A percentile compares a stretch with the other conserved stretches of the same genome.
Conservation (phyloP, 2,329 filamentous ascomycete species). For the Endocalyx cinctus region DNA sequence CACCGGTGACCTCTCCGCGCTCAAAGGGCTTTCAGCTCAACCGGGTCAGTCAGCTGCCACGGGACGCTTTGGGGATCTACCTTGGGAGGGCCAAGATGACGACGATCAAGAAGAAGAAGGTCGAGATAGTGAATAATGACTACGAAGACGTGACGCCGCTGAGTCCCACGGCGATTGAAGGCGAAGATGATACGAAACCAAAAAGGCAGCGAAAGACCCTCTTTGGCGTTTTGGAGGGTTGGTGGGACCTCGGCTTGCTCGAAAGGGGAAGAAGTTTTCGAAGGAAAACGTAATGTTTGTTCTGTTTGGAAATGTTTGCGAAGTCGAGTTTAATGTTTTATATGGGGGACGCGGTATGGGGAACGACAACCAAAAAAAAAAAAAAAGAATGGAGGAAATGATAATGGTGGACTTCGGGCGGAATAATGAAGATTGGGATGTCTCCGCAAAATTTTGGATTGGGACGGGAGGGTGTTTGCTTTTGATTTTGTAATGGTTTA, state of each 20-base stretch:
- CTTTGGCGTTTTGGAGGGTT: slow-evolving; percentile 45
- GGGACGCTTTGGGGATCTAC: slow-evolving; percentile 27
- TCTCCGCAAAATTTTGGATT: no score
- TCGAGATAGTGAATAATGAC: slow-evolving; percentile 7
- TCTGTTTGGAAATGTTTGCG: no score
- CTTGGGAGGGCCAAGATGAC: slow-evolving; percentile 13
- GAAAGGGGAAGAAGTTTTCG: slow-evolving; percentile 35
- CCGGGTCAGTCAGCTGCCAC: slow-evolving; percentile 17
- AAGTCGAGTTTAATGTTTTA: no score
- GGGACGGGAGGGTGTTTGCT: no score
- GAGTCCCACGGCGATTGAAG: slow-evolving; percentile 11
- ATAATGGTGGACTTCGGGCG: no score
- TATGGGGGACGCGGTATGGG: no score
- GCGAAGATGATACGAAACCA: slow-evolving; percentile 5
- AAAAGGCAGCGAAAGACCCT: slow-evolving; percentile 40
- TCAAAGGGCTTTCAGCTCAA: slow-evolving; percentile 13
- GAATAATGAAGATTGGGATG: no score
- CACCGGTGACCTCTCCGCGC: slow-evolving; percentile 20
- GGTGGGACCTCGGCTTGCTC: slow-evolving; percentile 50
- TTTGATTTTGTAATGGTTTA: no score
- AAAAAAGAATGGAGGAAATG: no score
- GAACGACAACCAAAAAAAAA: no score
- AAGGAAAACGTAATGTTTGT: no score
- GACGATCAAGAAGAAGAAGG: slow-evolving; percentile 13
- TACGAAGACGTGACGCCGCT: slow-evolving; percentile 21